phyloP scores from a whole-genome alignment of 768 basidiomycete species.

The Suillus luteus region DNA sequence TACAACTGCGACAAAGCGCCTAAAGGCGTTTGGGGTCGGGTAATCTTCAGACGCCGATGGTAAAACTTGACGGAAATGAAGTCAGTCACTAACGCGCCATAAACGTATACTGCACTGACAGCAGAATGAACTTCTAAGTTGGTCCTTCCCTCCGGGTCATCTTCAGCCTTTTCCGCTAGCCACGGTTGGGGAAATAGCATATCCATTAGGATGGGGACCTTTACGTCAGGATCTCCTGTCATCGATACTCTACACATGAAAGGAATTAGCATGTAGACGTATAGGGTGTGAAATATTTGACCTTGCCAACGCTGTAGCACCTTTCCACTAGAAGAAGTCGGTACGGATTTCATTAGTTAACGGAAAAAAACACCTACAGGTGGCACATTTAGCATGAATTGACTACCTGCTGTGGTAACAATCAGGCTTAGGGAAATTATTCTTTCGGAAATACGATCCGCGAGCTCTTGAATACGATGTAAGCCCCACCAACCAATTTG shows the following conservation, averaged over 20 bases:
- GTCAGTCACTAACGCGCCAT: background rate
- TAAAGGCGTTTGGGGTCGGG: slow-evolving; percentile 57
- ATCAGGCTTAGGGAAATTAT: slow-evolving; percentile 65
- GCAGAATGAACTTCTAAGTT: slow-evolving; percentile 62
- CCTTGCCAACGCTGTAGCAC: slow-evolving; percentile 39
- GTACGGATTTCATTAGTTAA: background rate
- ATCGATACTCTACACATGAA: slow-evolving; percentile 35
- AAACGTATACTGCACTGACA: slow-evolving; percentile 36
- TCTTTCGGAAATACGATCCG: slow-evolving; percentile 63
- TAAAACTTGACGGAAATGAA: slow-evolving; percentile 40
- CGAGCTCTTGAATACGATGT: slow-evolving; percentile 52
- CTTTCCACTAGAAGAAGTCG: slow-evolving; percentile 38
- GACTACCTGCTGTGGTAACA: slow-evolving; percentile 72
- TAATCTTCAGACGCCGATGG: slow-evolving; percentile 47
- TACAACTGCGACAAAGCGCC: slow-evolving; percentile 75
- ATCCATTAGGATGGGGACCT: slow-evolving; percentile 50
- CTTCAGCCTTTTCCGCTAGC: slow-evolving; percentile 54
- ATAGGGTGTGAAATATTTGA: slow-evolving; percentile 15
- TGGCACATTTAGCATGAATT: slow-evolving; percentile 58
- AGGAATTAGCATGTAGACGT: slow-evolving; percentile 11
- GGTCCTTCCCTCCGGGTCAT: slow-evolving; percentile 58
- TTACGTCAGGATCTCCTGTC: slow-evolving; percentile 45
- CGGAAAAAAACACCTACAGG: slow-evolving; percentile 49
- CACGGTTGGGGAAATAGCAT: slow-evolving; percentile 66
- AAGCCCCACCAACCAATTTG: background rate